Percentiles rank a stretch among this genome's conserved stretches.
Conservation (phyloP, 805 yeast genomes). For the Spathaspora girioi region DNA sequence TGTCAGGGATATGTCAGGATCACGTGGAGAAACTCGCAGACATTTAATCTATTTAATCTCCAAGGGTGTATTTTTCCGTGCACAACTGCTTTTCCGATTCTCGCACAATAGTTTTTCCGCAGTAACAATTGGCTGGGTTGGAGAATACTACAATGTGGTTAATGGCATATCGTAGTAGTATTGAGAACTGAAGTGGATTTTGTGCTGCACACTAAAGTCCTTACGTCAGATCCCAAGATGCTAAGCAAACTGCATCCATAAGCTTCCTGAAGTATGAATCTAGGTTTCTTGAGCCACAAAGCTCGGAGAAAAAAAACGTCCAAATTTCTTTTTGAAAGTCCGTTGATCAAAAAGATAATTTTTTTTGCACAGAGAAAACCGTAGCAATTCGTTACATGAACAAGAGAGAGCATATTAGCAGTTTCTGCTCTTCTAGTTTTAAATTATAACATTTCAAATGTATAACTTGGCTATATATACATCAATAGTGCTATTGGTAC, state of each 20-base stretch:
- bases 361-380: background rate
- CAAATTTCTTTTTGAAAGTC: background rate
- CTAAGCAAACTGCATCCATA: too few species aligned
- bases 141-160: too few species aligned
- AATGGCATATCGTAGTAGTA: too few species aligned
- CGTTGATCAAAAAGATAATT: conserved; percentile 3
- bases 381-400: background rate
- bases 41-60: background rate
- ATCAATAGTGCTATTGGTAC: conserved; percentile 11
- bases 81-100: background rate
- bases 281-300: background rate
- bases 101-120: background rate
- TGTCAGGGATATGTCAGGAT: too few species aligned
- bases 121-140: too few species aligned
- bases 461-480: conserved; percentile 13
- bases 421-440: background rate
- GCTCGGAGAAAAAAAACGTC: background rate
- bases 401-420: background rate
- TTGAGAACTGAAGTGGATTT: too few species aligned
- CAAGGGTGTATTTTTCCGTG: background rate
- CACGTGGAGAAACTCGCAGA: background rate
- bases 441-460: conserved; percentile 9
- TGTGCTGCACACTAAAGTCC: too few species aligned
- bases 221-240: too few species aligned
- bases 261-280: background rate